Percentiles rank a stretch among this genome's conserved stretches.
These are phyloP conservation scores for Parasarocladium wereldwijsianum DNA, from an alignment of 2,329 filamentous ascomycete genomes.

Conservation along the genomic window DNA sequence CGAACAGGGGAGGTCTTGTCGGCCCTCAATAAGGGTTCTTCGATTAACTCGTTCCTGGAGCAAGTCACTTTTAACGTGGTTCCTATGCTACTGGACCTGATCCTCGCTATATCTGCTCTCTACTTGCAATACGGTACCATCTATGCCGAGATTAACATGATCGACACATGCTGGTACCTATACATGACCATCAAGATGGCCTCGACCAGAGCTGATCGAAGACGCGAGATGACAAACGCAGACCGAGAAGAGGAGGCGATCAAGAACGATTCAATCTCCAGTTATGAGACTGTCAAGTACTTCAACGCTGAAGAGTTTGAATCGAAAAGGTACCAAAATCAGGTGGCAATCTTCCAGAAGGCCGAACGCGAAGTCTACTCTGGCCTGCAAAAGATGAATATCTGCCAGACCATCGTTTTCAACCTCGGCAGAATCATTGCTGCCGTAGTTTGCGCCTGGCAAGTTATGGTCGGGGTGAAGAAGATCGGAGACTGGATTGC, in stretches of 20 bases:
- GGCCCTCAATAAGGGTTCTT: slow-evolving; percentile 86
- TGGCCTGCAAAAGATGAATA: slow-evolving; percentile 68
- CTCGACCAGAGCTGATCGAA: slow-evolving; percentile 78
- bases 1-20: slow-evolving; percentile 93
- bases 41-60: slow-evolving; percentile 93
- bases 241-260: slow-evolving; percentile 92
- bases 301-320: slow-evolving; percentile 77
- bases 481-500: slow-evolving; percentile 58
- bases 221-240: slow-evolving; percentile 87
- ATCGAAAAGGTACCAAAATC: slow-evolving; percentile 55
- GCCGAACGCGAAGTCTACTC: slow-evolving; percentile 65
- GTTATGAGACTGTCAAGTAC: slow-evolving; percentile 92
- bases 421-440: slow-evolving; percentile 60
- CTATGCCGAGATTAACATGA: slow-evolving; percentile 76
- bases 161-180: slow-evolving; percentile 91
- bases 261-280: slow-evolving; percentile 96
- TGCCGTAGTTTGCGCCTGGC: slow-evolving; percentile 61
- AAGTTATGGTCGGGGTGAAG: slow-evolving; percentile 53
- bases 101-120: slow-evolving; percentile 67
- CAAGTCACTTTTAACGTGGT: slow-evolving; percentile 92
- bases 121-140: slow-evolving; percentile 49
- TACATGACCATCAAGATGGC: slow-evolving; percentile 96
- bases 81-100: slow-evolving; percentile 84
- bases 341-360: slow-evolving; percentile 55
- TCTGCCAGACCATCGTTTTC: slow-evolving; percentile 67